Conservation (phyloP, 2,329 filamentous ascomycete species). For the Lachnellula suecica region DNA sequence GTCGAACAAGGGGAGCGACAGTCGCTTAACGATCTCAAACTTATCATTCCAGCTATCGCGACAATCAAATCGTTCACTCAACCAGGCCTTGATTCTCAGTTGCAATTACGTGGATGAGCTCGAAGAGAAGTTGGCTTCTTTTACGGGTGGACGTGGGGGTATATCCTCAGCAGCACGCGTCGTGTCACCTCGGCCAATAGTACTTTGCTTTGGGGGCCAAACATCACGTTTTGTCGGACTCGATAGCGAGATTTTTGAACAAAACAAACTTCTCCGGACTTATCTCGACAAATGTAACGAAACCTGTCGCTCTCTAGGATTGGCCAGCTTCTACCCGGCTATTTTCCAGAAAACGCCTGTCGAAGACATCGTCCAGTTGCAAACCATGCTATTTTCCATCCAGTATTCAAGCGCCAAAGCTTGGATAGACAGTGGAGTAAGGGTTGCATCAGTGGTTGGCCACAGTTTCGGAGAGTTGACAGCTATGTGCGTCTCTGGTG, state of each 20-base stretch:
- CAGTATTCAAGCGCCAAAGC: slow-evolving; percentile 17
- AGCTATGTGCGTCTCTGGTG: slow-evolving; percentile 35
- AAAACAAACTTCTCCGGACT: not conserved
- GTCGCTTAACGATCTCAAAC: slow-evolving; percentile 20
- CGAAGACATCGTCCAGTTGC: slow-evolving; percentile 9
- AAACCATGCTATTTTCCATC: slow-evolving; percentile 13
- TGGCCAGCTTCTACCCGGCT: slow-evolving; percentile 4
- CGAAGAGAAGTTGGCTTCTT: slow-evolving; percentile 17
- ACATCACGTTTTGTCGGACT: not conserved
- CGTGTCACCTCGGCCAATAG: not conserved
- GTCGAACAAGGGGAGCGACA: slow-evolving; percentile 12
- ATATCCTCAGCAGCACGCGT: not conserved
- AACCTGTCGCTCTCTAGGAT: not conserved
- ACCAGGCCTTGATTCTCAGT: slow-evolving; percentile 26
- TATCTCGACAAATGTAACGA: not conserved
- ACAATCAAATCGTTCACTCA: slow-evolving; percentile 31
- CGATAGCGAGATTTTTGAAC: not conserved
- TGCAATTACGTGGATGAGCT: slow-evolving; percentile 29
- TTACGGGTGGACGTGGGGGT: not conserved
- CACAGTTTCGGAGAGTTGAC: slow-evolving; percentile 42
- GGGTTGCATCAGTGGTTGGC: slow-evolving; percentile 23
- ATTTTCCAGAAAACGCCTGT: slow-evolving; percentile 12
- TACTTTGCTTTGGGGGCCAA: slow-evolving; percentile 6
- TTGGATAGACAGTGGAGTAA: slow-evolving; percentile 19
- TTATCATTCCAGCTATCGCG: slow-evolving; percentile 35